These are phyloP conservation scores for Vaccinium corymbosum DNA, from an alignment of 148 eudicot genomes.

Conservation along the genomic window DNA sequence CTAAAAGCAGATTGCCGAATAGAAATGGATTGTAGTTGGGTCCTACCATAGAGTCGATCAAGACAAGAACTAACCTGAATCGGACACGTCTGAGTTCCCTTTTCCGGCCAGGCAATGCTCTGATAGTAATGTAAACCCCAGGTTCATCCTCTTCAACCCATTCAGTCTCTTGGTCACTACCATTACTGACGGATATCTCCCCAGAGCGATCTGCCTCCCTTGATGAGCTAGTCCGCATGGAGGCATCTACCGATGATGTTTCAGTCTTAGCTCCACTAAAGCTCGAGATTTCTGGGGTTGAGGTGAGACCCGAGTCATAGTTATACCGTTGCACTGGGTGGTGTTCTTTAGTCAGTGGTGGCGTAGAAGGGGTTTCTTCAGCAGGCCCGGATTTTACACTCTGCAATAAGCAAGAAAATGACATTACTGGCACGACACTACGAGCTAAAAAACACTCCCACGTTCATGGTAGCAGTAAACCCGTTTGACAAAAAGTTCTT, in stretches of 20 bases:
- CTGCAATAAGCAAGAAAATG: constrained; percentile 30
- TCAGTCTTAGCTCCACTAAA: constrained; percentile 80
- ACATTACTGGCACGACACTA: constrained; percentile 7
- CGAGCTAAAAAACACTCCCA: too few species aligned
- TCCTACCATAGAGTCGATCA: background rate
- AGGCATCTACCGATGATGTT: constrained; percentile 71
- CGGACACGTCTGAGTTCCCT: constrained; percentile 95
- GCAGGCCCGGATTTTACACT: constrained; percentile 56
- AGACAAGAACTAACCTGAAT: constrained; percentile 61
- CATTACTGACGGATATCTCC: constrained; percentile 81
- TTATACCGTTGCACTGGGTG: constrained; percentile 49
- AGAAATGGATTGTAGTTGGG: background rate
- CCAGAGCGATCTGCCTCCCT: constrained; percentile 86
- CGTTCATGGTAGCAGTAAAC: background rate
- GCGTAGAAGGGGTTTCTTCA: constrained; percentile 72
- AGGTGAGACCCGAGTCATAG: constrained; percentile 60
- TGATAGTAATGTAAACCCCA: constrained; percentile 90
- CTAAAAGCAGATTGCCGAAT: background rate
- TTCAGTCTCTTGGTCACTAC: constrained; percentile 79
- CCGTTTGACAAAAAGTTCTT: background rate
- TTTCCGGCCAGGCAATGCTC: constrained; percentile 79
- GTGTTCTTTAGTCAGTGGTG: constrained; percentile 73
- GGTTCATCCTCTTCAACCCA: constrained; percentile 99
- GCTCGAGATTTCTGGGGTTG: constrained; percentile 84
- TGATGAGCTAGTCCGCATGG: constrained; percentile 72